Conservation (phyloP, 768 basidiomycete species). For the Harrya chromipes region DNA sequence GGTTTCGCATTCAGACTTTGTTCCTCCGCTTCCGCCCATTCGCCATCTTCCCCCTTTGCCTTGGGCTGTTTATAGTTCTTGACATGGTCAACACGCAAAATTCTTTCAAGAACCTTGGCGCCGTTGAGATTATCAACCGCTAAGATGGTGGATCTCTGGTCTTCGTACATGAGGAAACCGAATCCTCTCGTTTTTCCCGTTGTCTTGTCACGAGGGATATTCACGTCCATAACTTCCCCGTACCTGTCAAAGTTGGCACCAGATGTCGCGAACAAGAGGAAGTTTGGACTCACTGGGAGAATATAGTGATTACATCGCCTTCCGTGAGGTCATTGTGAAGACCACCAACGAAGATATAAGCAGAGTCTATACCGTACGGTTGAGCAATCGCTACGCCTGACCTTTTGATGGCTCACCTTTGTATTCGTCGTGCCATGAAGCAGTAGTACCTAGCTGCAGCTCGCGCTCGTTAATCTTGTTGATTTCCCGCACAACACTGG, state of each 20-base stretch:
- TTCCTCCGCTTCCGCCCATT: slow-evolving; percentile 80
- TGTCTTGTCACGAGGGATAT: slow-evolving; percentile 90
- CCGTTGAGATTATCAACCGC: slow-evolving; percentile 99
- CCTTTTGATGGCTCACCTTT: slow-evolving; percentile 48
- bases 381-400: slow-evolving; percentile 1
- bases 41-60: slow-evolving; percentile 74
- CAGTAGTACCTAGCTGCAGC: slow-evolving; percentile 68
- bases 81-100: slow-evolving; percentile 88
- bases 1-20: slow-evolving; percentile 89
- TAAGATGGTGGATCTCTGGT: slow-evolving; percentile 92
- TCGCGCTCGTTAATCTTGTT: slow-evolving; percentile 90
- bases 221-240: slow-evolving; percentile 95
- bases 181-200: slow-evolving; percentile 92
- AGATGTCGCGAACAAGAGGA: background rate
- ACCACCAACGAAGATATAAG: slow-evolving; percentile 92
- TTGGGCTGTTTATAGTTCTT: slow-evolving; percentile 90
- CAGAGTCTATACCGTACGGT: slow-evolving; percentile 61
- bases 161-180: slow-evolving; percentile 98
- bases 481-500: slow-evolving; percentile 90
- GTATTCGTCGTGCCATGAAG: slow-evolving; percentile 97
- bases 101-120: slow-evolving; percentile 80
- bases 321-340: slow-evolving; percentile 88
- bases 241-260: slow-evolving; percentile 51
- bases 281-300: slow-evolving; percentile 78
- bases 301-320: slow-evolving; percentile 95